phyloP scores from a whole-genome alignment of 2,329 filamentous ascomycete genomes.

The Fusarium palustre region DNA sequence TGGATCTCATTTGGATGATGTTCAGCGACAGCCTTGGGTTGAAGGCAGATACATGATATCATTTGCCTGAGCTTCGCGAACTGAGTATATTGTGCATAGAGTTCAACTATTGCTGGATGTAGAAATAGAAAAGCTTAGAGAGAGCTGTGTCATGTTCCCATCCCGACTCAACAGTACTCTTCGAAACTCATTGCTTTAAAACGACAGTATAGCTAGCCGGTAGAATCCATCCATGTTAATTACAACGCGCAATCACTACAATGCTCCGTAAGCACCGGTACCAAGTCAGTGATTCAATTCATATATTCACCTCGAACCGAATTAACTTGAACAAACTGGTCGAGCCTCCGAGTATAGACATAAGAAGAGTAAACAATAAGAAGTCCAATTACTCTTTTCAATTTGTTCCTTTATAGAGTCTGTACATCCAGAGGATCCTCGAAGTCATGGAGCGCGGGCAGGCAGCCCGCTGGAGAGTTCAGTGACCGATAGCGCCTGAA shows the following conservation, averaged over 20 bases:
- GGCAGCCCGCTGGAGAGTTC: slow-evolving; percentile 7
- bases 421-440: not conserved
- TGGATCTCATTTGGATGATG: slow-evolving; percentile 51
- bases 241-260: no score
- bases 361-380: not conserved
- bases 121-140: not conserved
- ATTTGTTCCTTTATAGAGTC: not conserved
- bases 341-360: no score
- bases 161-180: not conserved
- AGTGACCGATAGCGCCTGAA: slow-evolving; percentile 39
- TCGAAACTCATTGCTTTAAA: not conserved
- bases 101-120: not conserved
- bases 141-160: not conserved
- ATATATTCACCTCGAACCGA: not conserved
- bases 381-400: not conserved
- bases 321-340: not conserved
- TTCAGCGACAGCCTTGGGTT: slow-evolving; percentile 33
- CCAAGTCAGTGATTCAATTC: not conserved
- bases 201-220: not conserved
- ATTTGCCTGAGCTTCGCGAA: slow-evolving; percentile 8
- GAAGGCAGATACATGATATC: slow-evolving; percentile 37
- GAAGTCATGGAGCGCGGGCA: not conserved
- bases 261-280: not conserved
- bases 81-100: not conserved
- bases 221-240: no score